Percentiles rank a stretch among this genome's conserved stretches.
Conservation (phyloP, 768 basidiomycete genomes). For the Serendipita sp. region DNA sequence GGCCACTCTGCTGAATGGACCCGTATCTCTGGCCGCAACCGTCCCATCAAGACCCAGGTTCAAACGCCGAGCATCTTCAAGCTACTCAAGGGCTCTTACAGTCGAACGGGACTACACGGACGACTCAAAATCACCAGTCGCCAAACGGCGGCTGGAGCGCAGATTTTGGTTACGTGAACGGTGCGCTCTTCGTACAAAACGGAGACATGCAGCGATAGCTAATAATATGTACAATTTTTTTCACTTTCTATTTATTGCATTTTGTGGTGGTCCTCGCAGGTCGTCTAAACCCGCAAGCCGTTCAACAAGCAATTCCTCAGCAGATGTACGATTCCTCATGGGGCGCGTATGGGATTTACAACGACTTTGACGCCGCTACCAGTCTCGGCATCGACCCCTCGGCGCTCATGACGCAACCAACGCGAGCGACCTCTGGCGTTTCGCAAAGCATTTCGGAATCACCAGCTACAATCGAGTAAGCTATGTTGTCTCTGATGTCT, state of each 20-base stretch:
- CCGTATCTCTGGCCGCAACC: neutral
- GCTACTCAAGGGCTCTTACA: too few species aligned
- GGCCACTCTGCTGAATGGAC: neutral
- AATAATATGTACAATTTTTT: too few species aligned
- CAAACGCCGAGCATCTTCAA: neutral
- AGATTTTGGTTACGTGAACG: neutral
- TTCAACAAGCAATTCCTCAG: neutral
- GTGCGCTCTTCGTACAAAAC: neutral
- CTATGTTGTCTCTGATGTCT: neutral
- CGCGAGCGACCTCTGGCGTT: neutral
- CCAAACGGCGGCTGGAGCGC: neutral
- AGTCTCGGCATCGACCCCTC: neutral
- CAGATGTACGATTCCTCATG: neutral
- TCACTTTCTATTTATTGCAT: neutral
- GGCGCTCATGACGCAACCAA: neutral
- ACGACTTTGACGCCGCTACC: neutral
- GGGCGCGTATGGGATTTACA: neutral
- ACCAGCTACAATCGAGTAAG: conserved; percentile 1
- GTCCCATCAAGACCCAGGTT: neutral
- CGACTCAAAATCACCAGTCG: too few species aligned
- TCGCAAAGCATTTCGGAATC: too few species aligned
- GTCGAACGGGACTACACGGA: too few species aligned
- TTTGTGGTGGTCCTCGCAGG: neutral
- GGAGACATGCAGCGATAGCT: neutral
- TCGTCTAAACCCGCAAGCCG: neutral